Conservation (phyloP, 768 basidiomycete genomes). For the Boletus reticulatus region DNA sequence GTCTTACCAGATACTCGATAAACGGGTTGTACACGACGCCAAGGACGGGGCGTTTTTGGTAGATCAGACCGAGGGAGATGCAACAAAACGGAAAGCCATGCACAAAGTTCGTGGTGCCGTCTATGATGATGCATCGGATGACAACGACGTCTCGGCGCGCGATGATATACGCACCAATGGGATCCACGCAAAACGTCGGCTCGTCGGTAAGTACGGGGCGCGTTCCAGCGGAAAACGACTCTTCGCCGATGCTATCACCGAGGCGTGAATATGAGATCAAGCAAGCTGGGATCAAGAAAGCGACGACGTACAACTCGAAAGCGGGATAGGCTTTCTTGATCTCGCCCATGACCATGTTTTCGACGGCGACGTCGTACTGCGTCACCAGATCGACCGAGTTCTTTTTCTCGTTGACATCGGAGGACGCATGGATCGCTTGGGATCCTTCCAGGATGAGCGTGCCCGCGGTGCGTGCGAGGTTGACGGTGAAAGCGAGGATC, state of each 20-base stretch:
- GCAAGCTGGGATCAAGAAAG: not conserved
- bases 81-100: slow-evolving; percentile 86
- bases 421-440: slow-evolving; percentile 61
- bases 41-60: slow-evolving; percentile 75
- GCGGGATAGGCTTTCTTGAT: slow-evolving; percentile 64
- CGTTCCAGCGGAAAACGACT: slow-evolving; percentile 80
- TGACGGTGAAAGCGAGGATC: slow-evolving; percentile 65
- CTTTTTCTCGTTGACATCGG: slow-evolving; percentile 78
- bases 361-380: slow-evolving; percentile 90
- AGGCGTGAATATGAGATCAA: not conserved
- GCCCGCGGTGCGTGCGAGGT: slow-evolving; percentile 75
- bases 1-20: slow-evolving; percentile 69
- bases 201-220: slow-evolving; percentile 73
- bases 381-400: slow-evolving; percentile 95
- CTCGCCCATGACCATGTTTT: slow-evolving; percentile 74
- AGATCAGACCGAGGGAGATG: slow-evolving; percentile 88
- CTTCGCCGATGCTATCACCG: slow-evolving; percentile 80
- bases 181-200: slow-evolving; percentile 96
- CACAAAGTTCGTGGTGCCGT: slow-evolving; percentile 88
- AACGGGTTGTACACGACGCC: slow-evolving; percentile 96
- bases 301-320: slow-evolving; percentile 80
- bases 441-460: slow-evolving; percentile 75
- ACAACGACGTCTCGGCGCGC: not conserved
- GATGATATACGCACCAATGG: slow-evolving; percentile 60
- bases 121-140: slow-evolving; percentile 33